phyloP scores from a whole-genome alignment of 73 alveolate species.

The Paramecium octaurelia region DNA sequence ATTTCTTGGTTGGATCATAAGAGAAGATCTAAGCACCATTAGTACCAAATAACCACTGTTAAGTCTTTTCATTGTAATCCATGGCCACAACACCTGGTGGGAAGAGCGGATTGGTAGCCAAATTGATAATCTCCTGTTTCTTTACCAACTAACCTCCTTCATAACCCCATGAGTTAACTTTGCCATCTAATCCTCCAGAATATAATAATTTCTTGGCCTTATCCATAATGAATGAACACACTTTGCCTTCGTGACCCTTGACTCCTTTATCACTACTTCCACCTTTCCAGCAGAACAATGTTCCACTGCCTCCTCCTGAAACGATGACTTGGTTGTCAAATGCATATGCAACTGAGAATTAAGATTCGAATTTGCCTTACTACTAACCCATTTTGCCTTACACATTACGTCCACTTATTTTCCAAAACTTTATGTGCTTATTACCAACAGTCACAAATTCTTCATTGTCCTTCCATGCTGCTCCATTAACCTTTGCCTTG shows the following conservation, averaged over 20 bases:
- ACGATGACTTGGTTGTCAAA: conserved; percentile 64
- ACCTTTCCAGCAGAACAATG: conserved; percentile 73
- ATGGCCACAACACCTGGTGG: conserved; percentile 88
- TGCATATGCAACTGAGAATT: conserved; percentile 69
- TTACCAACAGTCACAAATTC: conserved; percentile 95
- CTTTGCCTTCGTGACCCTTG: conserved; percentile 75
- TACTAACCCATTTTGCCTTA: conserved; percentile 83
- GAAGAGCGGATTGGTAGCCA: conserved; percentile 69
- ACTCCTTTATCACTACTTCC: conserved; percentile 68
- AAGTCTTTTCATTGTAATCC: conserved; percentile 69
- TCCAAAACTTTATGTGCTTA: conserved; percentile 92
- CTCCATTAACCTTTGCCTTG: conserved; percentile 86
- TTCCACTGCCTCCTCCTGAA: conserved; percentile 82
- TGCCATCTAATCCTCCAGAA: conserved; percentile 97
- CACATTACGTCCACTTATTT: conserved; percentile 87
- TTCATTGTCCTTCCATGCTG: conserved; percentile 86
- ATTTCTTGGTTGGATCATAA: conserved; percentile 72
- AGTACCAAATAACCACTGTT: conserved; percentile 88
- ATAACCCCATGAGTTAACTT: conserved; percentile 74
- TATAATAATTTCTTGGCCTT: conserved; percentile 72
- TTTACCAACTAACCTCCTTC: conserved; percentile 12
- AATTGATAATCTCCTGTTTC: conserved; percentile 27
- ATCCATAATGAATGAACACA: conserved; percentile 66
- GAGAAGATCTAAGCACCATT: conserved; percentile 89
- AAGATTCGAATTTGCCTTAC: conserved; percentile 74